phyloP scores from a whole-genome alignment of 768 basidiomycete genomes.

The Panellus pusillus region DNA sequence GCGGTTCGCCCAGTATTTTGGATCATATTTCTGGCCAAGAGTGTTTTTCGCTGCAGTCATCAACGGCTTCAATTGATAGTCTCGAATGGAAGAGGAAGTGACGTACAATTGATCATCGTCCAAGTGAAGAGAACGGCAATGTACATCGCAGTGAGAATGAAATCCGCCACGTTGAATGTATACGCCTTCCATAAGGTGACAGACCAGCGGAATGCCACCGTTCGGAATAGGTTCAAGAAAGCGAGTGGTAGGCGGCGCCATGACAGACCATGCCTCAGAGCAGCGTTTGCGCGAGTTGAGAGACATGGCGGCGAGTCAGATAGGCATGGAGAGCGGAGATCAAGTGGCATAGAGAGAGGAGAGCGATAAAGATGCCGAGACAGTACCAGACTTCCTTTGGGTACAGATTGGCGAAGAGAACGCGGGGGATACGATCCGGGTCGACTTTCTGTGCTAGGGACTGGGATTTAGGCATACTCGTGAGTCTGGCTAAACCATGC shows the following conservation, averaged over 20 bases:
- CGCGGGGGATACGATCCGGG: conserved; percentile 19
- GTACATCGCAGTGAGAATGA: conserved; percentile 29
- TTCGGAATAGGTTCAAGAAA: conserved; percentile 27
- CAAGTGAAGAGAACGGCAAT: conserved; percentile 29
- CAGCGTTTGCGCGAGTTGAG: background rate
- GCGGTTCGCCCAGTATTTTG: conserved; percentile 29
- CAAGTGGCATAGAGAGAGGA: conserved; percentile 28
- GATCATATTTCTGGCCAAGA: conserved; percentile 9
- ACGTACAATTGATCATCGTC: conserved; percentile 32
- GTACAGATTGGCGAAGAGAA: conserved; percentile 21
- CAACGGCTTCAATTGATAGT: background rate
- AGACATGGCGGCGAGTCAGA: background rate
- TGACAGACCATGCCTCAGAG: conserved; percentile 5
- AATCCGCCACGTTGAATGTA: conserved; percentile 32
- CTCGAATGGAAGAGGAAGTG: background rate
- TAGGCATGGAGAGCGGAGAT: conserved; percentile 17
- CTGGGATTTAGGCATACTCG: background rate
- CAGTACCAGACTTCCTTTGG: conserved; percentile 37
- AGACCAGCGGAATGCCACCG: conserved; percentile 30
- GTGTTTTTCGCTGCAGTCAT: conserved; percentile 21
- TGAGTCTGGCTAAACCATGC: background rate
- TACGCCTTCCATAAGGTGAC: conserved; percentile 25
- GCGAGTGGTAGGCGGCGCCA: conserved; percentile 25
- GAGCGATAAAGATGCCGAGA: conserved; percentile 31
- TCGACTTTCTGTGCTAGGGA: conserved; percentile 6